phyloP scores from a whole-genome alignment of 1,284 basidiomycete species.

The Melampsora larici-populina region DNA sequence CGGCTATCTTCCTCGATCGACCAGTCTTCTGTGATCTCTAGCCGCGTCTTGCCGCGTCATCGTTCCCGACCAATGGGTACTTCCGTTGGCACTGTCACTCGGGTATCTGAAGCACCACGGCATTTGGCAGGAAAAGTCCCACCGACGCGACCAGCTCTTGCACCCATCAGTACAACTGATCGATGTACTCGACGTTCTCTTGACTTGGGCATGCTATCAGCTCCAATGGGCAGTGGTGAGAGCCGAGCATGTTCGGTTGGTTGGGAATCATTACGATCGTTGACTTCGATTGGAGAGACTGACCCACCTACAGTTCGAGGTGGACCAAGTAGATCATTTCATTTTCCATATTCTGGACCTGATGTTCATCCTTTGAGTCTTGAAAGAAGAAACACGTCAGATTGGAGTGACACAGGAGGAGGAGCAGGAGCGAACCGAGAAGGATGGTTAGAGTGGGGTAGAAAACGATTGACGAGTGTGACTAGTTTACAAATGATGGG shows the following conservation, averaged over 20 bases:
- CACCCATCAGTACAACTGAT: conserved; percentile 38
- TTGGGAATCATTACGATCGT: conserved; percentile 42
- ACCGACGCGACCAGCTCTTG: conserved; percentile 26
- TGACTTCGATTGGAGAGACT: conserved; percentile 43
- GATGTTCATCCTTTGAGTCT: conserved; percentile 10
- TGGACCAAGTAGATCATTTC: conserved; percentile 7
- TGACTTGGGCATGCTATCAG: conserved; percentile 32
- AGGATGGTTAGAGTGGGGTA: conserved; percentile 42
- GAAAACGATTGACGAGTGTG: conserved; percentile 43
- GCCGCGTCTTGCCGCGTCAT: conserved; percentile 33
- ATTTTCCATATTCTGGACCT: conserved; percentile 8
- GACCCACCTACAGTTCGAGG: conserved; percentile 15
- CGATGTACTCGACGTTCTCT: conserved; percentile 14
- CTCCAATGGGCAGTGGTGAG: conserved; percentile 29
- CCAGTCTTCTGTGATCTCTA: conserved; percentile 12
- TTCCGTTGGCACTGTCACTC: not conserved
- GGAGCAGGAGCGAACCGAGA: conserved; percentile 7
- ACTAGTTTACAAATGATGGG: conserved; percentile 36
- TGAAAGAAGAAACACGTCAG: not conserved
- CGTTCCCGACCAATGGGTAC: conserved; percentile 24
- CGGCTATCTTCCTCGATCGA: conserved; percentile 9
- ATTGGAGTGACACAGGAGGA: not conserved
- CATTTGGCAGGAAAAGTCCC: conserved; percentile 17
- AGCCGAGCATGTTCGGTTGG: conserved; percentile 29
- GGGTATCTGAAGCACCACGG: not conserved